Conservation (phyloP, 768 basidiomycete species). For the Calocera viscosa region DNA sequence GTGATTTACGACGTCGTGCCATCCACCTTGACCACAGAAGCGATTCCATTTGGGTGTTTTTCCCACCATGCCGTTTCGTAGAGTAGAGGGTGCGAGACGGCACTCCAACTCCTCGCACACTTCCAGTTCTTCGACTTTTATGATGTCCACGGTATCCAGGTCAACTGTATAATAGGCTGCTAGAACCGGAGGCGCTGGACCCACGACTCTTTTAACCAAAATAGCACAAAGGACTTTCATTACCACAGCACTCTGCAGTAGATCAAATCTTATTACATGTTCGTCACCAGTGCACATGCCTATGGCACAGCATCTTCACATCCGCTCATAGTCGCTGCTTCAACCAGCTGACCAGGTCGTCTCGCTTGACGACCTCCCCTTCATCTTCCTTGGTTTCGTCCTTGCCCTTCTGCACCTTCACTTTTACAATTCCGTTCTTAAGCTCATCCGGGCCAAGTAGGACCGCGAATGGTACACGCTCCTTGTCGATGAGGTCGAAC, state of each 20-base stretch:
- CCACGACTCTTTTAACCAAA: too few relatives aligned
- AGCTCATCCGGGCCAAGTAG: constrained; percentile 84
- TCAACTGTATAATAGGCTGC: background rate
- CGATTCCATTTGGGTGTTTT: background rate
- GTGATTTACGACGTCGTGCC: too few relatives aligned
- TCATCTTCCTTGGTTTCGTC: constrained; percentile 46
- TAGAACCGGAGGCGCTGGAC: background rate
- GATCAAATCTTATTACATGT: background rate
- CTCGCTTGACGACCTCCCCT: constrained; percentile 51
- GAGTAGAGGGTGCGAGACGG: background rate
- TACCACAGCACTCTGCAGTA: background rate
- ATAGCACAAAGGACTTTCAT: background rate
- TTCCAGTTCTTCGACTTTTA: background rate
- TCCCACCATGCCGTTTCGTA: background rate
- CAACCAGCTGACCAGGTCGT: constrained; percentile 52
- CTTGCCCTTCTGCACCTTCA: constrained; percentile 70
- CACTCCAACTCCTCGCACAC: background rate
- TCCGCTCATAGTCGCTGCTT: constrained; percentile 20
- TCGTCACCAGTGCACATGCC: background rate
- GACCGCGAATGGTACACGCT: constrained; percentile 85
- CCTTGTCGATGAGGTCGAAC: constrained; percentile 80
- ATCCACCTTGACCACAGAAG: too few relatives aligned
- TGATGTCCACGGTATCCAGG: background rate
- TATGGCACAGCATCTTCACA: background rate
- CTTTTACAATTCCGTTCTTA: constrained; percentile 67